Base-by-base conservation (phyloP, 441 rosid genomes). In the Croton laevigatus region DNA sequence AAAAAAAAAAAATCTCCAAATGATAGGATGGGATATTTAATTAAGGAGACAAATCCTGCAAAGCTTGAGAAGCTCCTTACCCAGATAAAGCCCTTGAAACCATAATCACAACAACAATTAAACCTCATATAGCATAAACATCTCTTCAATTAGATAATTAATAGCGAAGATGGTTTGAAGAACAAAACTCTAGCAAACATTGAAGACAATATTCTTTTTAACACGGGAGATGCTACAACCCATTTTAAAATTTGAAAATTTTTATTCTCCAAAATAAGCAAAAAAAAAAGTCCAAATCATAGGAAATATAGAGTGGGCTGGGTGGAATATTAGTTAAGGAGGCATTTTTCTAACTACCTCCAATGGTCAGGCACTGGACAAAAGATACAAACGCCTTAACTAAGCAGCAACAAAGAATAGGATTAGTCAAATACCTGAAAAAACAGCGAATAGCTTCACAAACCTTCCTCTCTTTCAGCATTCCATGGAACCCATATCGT, bases 21-120 rank as follows among this genome's bases (percentile, higher is more conserved):
- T 13, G 8, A 44, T 34, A 16, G 11, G 57, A 32, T 27, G 16
- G 19, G 6, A 42, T 3, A 32, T 3, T 32, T 20, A 51, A 20
- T 49, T 65, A 40, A 14, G n/a, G 77, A 75, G 91, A 85, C 72
- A 93, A 81, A 73, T 83, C 86, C 88, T 89, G 90, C 89, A 96
- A 85, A 69, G 93, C 93, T 77, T 82, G 81, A 61, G 79, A 81
- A 79, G 98, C 90, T 71, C 89, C 92, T 80, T 82, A 82, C 70
- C 97, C 98, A 62, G 97, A 96, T 62, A 98, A 88, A 72, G 96
- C 99, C 88, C 99, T 93, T 81, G 52, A 74, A 73, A 70, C 52
- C 52, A 62, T 49, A 75, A 65, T 37, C 72, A 69, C 67, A 71
- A 59, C 64, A 68, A 32, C 53, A 62, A 65, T 67, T 66, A 77